Conservation (phyloP, 495 filamentous ascomycete genomes). For the Penicillium simplicissimum region DNA sequence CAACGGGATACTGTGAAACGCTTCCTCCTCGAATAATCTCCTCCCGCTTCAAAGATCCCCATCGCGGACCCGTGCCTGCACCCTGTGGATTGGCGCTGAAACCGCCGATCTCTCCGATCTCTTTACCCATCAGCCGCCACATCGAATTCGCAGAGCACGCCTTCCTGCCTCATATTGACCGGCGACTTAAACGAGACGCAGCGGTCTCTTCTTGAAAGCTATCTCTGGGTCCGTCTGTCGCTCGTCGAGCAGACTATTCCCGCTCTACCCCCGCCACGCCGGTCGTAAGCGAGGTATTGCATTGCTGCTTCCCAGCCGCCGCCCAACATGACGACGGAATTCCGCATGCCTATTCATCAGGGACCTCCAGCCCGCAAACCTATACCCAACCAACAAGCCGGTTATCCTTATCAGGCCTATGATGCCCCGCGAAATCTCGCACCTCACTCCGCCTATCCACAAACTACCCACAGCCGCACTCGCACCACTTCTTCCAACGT, state of each 20-base stretch:
- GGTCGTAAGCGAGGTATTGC: slow-evolving; percentile 13
- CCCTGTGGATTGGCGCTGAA: slow-evolving; percentile 25
- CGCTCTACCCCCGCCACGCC: not conserved
- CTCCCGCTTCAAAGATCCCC: slow-evolving; percentile 6
- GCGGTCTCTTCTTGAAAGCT: not conserved
- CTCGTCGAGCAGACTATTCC: slow-evolving; percentile 3
- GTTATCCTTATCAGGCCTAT: slow-evolving; percentile 38
- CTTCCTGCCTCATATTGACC: slow-evolving; percentile 10
- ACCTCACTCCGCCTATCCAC: slow-evolving; percentile 32
- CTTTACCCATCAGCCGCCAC: slow-evolving; percentile 26
- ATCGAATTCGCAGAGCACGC: slow-evolving; percentile 18
- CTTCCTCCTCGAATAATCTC: slow-evolving; percentile 3
- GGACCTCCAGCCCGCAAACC: slow-evolving; percentile 41
- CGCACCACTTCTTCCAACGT: slow-evolving; percentile 63
- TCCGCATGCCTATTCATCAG: slow-evolving; percentile 44
- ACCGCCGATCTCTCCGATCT: slow-evolving; percentile 27
- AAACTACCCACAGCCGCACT: slow-evolving; percentile 51
- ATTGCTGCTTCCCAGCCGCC: slow-evolving; percentile 35
- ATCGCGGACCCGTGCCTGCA: slow-evolving; percentile 14
- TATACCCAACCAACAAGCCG: slow-evolving; percentile 28
- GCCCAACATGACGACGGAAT: slow-evolving; percentile 44
- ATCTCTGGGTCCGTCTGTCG: slow-evolving; percentile 1
- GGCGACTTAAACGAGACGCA: slow-evolving; percentile 6
- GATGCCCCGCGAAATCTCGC: slow-evolving; percentile 32
- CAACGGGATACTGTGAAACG: not conserved